Evolutionary conservation across 257 asterid species (phyloP), one percentile per base, ranked within the genome.

Genomic region (Scutellaria baicalensis): DNA sequence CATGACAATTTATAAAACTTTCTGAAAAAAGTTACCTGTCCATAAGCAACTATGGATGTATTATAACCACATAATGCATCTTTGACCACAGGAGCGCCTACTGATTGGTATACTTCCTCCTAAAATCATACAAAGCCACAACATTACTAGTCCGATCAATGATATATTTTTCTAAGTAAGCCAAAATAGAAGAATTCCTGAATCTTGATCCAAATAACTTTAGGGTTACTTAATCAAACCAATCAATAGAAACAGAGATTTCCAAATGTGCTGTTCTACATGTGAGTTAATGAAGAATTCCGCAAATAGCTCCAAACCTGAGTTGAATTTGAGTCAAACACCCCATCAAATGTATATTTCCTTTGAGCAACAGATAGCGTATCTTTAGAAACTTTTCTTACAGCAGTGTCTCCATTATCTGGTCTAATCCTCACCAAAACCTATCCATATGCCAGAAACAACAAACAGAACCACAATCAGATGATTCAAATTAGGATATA

Each of bases 21-120:
- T 18, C 8, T 17, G 33, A 57, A 57, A 63, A 59, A 58, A 4
- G n/a, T 48, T 75, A 91, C 99, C 97, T 91, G 96, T 38, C 99
- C 99, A 79, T 94, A 94, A 59, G 98, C 95, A 78, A 94, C 74
- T 75, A 94, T 67, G 18, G 98, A 88, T 64, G 98, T 79, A 78
- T 91, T 94, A 76, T 88, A 91, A 66, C 99, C 99, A 23, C 90
- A 88, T 77, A 94, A 73, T 47, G 98, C 96, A 71, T 91, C 95
- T 84, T 84, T 86, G 20, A 94, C 97, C 84, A 89, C 51, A 56
- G 96, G 91, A 23, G 80, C 84, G 39, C 99, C 97, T 71, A 94
- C 81, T 61, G 73, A 36, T 83, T 85, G 88, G 80, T 88, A 91
- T 18, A 89, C 74, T 12, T 88, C 97, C 59, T 77, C 97, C 99